Evolutionary conservation across 1,284 basidiomycete genomes (phyloP).

Genomic region (Fistulina hepatica): DNA sequence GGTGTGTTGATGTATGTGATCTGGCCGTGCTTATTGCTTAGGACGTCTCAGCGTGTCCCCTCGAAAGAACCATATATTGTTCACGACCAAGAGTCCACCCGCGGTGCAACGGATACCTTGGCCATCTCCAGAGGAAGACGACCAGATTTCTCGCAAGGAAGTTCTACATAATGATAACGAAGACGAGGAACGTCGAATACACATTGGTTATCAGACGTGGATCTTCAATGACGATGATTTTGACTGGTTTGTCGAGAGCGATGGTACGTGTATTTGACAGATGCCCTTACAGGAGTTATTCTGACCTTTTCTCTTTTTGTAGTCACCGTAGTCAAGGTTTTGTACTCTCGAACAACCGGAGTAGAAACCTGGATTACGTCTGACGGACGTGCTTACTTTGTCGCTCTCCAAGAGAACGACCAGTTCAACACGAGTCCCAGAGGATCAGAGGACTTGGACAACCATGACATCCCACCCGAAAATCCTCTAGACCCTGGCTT

Average conservation of each 20-base stretch:
- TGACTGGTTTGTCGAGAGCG: conserved; percentile 58
- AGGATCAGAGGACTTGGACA: conserved; percentile 9
- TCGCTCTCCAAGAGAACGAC: conserved; percentile 41
- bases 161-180: conserved; percentile 27
- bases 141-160: too few species aligned
- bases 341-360: conserved; percentile 43
- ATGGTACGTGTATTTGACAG: conserved; percentile 41
- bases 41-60: conserved; percentile 50
- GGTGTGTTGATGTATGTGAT: conserved; percentile 29
- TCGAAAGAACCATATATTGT: conserved; percentile 53
- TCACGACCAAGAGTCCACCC: conserved; percentile 60
- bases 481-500: conserved; percentile 14
- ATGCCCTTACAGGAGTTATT: too few species aligned
- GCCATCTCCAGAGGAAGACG: conserved; percentile 45
- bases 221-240: conserved; percentile 57
- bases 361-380: conserved; percentile 76
- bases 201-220: conserved; percentile 56
- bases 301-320: conserved; percentile 1
- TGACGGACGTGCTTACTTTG: conserved; percentile 70
- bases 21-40: conserved; percentile 3
- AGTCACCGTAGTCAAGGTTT: conserved; percentile 54
- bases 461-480: not conserved
- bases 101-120: conserved; percentile 73
- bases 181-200: conserved; percentile 18
- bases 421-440: conserved; percentile 14